phyloP scores from a whole-genome alignment of 441 rosid genomes.

The Aleurites moluccanus region DNA sequence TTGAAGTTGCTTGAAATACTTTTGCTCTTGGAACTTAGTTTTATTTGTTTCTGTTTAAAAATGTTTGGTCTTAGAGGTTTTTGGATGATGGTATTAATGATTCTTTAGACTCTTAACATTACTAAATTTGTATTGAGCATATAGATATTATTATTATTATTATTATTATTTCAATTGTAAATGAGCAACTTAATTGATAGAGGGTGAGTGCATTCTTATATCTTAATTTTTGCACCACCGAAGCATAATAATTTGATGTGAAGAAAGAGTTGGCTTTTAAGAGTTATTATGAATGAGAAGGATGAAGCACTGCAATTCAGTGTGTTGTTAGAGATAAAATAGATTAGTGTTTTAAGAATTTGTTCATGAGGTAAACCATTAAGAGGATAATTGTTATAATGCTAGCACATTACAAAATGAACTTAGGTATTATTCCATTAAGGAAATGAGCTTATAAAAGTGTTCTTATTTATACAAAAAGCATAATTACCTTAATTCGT shows the following conservation, averaged over 20 bases:
- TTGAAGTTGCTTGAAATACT: slow-evolving; percentile 1
- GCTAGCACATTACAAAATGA: neutral
- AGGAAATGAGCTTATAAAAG: too few species aligned
- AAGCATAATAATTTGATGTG: neutral
- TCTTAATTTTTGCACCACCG: neutral
- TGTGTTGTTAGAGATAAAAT: neutral
- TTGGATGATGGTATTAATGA: neutral
- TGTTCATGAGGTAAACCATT: neutral
- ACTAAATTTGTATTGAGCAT: too few species aligned
- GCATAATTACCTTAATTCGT: neutral
- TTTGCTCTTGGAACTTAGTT: neutral
- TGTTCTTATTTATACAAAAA: neutral
- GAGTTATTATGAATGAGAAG: neutral
- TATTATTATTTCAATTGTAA: too few species aligned
- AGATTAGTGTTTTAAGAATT: neutral
- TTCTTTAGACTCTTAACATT: neutral
- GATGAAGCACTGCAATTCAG: neutral
- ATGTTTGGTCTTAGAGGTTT: neutral
- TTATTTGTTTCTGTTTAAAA: neutral
- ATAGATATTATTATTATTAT: too few species aligned
- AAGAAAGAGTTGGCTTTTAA: neutral
- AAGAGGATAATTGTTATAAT: neutral
- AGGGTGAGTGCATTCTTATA: neutral
- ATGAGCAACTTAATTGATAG: too few species aligned
- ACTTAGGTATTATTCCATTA: too few species aligned